Evolutionary conservation across 441 rosid genomes (phyloP), one percentile per base, ranked within the genome.

Genomic region (Jatropha podagrica): DNA sequence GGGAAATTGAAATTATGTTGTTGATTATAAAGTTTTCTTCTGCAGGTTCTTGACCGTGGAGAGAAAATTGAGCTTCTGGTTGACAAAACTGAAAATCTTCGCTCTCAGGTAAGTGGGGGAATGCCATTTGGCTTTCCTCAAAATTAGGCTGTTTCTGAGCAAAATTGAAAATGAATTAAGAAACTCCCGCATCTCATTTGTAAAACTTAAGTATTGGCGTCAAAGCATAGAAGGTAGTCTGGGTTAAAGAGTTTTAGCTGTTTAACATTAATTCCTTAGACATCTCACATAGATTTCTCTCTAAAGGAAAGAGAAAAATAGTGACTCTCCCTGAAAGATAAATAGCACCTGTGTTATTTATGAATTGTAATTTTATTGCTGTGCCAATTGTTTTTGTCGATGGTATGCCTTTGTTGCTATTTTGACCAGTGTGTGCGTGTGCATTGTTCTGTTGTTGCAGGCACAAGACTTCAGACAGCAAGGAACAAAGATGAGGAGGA

Each of bases 41-140:
- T 86, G 75, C 89, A 96, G 99, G 98, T 96, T 81, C 96, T 96
- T 80, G 98, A 94, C 76, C 97, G 98, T 60, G 98, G 99, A 17
- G 99, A 87, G 86, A 96, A 92, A 82, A 94, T 96, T 81, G 98
- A 94, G 83, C 89, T 96, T 75, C 78, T 96, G 79, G 99, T 96
- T 58, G 99, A 94, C 84, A 96, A 92, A 86, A 92, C 99, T 18
- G 99, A 96, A 80, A 91, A 92, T 80, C 98, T 96, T 76, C 95
- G 87, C 63, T 86, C 91, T 67, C 99, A 94, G 97, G 98, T 93
- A 68, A 77, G 85, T 44, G 56, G 63, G 38, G 61, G 61, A 66
- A 63, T 41, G 49, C 75, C 49, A 64, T 51, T 69, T 75, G 17
- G 23, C 64, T 54, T 66, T 60, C 20, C 44, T 32, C 42, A 37